Conservation (phyloP, 306 rosid species). For the Vigna trinervia region DNA sequence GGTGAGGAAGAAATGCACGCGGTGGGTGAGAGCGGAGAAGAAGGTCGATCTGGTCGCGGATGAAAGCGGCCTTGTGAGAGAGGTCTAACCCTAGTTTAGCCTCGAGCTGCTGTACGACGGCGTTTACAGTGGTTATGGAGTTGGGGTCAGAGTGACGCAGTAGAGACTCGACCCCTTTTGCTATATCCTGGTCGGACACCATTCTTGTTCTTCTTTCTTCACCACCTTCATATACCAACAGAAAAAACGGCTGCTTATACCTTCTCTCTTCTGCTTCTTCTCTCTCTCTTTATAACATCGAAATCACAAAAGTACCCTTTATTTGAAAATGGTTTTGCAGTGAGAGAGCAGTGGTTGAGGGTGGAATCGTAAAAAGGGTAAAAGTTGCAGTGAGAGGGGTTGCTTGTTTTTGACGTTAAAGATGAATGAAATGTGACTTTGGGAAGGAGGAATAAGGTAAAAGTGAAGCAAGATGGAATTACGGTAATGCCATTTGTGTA, state of each 20-base stretch:
- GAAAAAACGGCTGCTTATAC: slow-evolving; percentile 46
- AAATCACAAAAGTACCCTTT: slow-evolving; percentile 55
- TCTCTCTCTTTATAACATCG: slow-evolving; percentile 54
- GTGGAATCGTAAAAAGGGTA: slow-evolving; percentile 41
- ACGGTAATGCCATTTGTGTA: slow-evolving; percentile 19
- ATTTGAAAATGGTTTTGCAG: neutral
- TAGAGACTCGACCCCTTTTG: slow-evolving; percentile 70
- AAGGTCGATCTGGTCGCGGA: slow-evolving; percentile 77
- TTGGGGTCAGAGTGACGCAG: slow-evolving; percentile 69
- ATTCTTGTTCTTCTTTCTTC: slow-evolving; percentile 41
- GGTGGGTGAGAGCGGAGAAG: slow-evolving; percentile 67
- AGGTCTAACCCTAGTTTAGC: slow-evolving; percentile 72
- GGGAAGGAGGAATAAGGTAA: slow-evolving; percentile 29
- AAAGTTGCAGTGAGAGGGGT: slow-evolving; percentile 38
- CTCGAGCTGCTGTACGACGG: slow-evolving; percentile 72
- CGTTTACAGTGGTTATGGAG: slow-evolving; percentile 62
- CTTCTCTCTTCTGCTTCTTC: slow-evolving; percentile 40
- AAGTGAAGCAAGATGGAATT: slow-evolving; percentile 27
- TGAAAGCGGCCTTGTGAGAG: slow-evolving; percentile 68
- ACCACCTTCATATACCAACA: slow-evolving; percentile 60
- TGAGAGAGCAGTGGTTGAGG: slow-evolving; percentile 18
- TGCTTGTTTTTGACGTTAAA: slow-evolving; percentile 26
- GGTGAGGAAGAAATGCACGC: slow-evolving; percentile 37
- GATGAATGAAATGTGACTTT: slow-evolving; percentile 1
- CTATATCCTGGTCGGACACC: slow-evolving; percentile 82